Base-by-base conservation (phyloP, 2,329 filamentous ascomycete genomes). In the Alternaria dauci region DNA sequence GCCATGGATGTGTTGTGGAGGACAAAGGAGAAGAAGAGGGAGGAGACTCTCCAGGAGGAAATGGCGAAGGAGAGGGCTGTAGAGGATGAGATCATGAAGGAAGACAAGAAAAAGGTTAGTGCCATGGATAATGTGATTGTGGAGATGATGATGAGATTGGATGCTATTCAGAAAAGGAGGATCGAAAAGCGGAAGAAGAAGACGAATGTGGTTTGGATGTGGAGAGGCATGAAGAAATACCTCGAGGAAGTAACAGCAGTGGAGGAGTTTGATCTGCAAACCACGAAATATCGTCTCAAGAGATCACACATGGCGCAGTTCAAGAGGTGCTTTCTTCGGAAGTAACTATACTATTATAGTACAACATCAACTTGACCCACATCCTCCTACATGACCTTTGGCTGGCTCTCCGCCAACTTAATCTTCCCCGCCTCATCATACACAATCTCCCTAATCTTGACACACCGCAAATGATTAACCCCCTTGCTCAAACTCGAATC, bases 361-460 rank as follows among this genome's bases (percentile, higher is more conserved):
- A 14, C 6, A 39, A 28, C 6, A 9, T n/a, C 48, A 36, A 9
- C 11, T 8, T 12, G 25, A 41, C 39, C 9, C 12, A 8, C 20
- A 8, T 11, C 20, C 8, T 18, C 20, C 41, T 70, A 59, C 51
- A 42, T 42, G 25, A 78, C 56, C 63, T 74, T 67, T 0, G 73
- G 71, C 61, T 78, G 75, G 16, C 66, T 55, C 48, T 77, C 74
- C 5, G 71, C 72, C 59, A 78, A 50, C 41, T 76, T 73, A 61
- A 92, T 91, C 71, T 83, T 86, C 0, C 89, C 91, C 38, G 88
- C 82, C 8, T 80, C 81, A 74, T 91, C 87, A 75, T 93, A 92
- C 41, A 89, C 87, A 61, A 93, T 88, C 83, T 93, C 91, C 79
- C 86, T 85, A 60, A 90, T 87, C 84, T 93, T 92, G 39, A 93